These are phyloP conservation scores for Fomitopsis palustris DNA, from an alignment of 1,284 basidiomycete genomes.

Conservation along the genomic window DNA sequence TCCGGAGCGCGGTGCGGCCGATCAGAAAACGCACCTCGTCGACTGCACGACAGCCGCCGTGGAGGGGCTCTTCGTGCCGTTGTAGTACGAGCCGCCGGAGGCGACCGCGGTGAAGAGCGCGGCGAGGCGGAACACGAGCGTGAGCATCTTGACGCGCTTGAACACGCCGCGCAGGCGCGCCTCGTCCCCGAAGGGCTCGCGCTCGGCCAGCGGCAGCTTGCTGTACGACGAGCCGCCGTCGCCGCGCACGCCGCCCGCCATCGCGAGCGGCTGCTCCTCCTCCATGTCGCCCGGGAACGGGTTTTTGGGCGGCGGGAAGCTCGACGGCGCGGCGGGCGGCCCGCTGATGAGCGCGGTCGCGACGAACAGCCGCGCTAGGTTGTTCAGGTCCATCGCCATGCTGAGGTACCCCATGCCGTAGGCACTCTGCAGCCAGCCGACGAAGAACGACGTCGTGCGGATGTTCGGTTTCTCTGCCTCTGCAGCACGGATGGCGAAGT, in stretches of 20 bases:
- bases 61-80: slow-evolving; percentile 12
- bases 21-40: slow-evolving; percentile 14
- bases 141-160: slow-evolving; percentile 22
- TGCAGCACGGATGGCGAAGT: neutral
- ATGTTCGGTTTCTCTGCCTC: neutral
- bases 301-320: neutral
- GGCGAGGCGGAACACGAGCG: slow-evolving; percentile 8
- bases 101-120: slow-evolving; percentile 24
- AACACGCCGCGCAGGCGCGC: slow-evolving; percentile 12
- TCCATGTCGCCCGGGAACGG: neutral
- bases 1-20: neutral
- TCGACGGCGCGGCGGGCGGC: neutral
- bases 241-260: neutral
- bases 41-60: slow-evolving; percentile 16
- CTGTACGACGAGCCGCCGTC: neutral
- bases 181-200: neutral
- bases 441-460: neutral
- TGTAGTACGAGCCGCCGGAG: slow-evolving; percentile 22
- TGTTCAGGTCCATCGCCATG: neutral
- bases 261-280: neutral
- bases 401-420: neutral
- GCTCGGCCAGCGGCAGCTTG: neutral
- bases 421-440: neutral
- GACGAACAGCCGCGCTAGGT: neutral
- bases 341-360: neutral